Percentiles rank a stretch among this genome's conserved stretches.
Conservation (phyloP, 2,329 filamentous ascomycete genomes). For the Paraphoma chrysanthemicola region DNA sequence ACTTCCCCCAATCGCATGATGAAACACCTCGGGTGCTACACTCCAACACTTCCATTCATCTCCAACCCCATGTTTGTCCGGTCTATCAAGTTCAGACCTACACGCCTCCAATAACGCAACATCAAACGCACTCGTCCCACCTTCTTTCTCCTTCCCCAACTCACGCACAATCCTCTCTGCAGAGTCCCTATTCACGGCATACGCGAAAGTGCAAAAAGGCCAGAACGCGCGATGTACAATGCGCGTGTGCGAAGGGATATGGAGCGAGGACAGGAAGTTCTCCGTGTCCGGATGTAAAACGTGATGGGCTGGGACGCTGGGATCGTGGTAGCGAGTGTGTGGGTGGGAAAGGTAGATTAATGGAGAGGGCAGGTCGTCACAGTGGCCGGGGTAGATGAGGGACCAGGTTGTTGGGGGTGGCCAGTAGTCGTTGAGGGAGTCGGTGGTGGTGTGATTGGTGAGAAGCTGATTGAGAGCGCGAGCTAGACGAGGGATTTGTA, state of each 20-base stretch:
- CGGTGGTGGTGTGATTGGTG: neutral
- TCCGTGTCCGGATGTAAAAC: slow-evolving; percentile 35
- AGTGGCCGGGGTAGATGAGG: slow-evolving; percentile 51
- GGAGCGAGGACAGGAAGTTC: slow-evolving; percentile 32
- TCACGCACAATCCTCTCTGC: slow-evolving; percentile 38
- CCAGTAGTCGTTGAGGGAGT: slow-evolving; percentile 34
- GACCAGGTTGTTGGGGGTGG: slow-evolving; percentile 40
- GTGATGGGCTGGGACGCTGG: slow-evolving; percentile 30
- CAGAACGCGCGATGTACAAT: slow-evolving; percentile 43
- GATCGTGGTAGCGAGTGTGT: slow-evolving; percentile 35
- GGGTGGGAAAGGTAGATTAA: slow-evolving; percentile 16
- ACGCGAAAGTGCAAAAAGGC: slow-evolving; percentile 52
- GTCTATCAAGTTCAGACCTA: slow-evolving; percentile 10
- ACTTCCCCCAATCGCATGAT: slow-evolving; percentile 41
- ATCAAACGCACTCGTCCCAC: slow-evolving; percentile 43
- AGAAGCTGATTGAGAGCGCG: slow-evolving; percentile 21
- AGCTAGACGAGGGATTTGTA: slow-evolving; percentile 29
- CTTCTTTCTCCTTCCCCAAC: slow-evolving; percentile 22
- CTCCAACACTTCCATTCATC: slow-evolving; percentile 42
- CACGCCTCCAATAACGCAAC: slow-evolving; percentile 50
- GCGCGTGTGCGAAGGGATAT: slow-evolving; percentile 33
- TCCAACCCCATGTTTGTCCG: slow-evolving; percentile 21
- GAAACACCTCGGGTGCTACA: slow-evolving; percentile 50
- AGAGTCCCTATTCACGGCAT: slow-evolving; percentile 44
- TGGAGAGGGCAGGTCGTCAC: slow-evolving; percentile 43